phyloP scores from a whole-genome alignment of 2,329 filamentous ascomycete species.

The Podosphaera fusca region DNA sequence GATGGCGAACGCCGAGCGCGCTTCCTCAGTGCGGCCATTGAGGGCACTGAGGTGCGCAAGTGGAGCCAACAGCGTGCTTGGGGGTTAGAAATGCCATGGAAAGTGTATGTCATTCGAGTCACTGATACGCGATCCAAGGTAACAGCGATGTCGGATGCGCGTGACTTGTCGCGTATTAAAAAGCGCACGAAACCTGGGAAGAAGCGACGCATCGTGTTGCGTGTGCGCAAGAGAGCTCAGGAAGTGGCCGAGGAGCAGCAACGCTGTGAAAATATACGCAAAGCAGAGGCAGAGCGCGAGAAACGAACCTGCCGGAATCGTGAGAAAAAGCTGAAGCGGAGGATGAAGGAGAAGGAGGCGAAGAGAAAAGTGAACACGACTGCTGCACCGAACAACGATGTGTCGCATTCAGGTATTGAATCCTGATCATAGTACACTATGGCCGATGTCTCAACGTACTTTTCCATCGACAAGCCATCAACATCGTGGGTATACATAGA shows the following conservation, averaged over 20 bases:
- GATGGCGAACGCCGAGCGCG: slow-evolving; percentile 18
- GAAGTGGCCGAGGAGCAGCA: slow-evolving; percentile 17
- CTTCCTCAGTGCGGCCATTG: slow-evolving; percentile 26
- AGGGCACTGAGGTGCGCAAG: slow-evolving; percentile 25
- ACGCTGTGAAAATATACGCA: slow-evolving; percentile 21
- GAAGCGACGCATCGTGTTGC: slow-evolving; percentile 29
- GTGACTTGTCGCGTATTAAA: slow-evolving; percentile 1
- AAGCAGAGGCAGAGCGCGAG: slow-evolving; percentile 32
- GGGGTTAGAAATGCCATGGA: slow-evolving; percentile 39
- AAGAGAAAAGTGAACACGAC: slow-evolving; percentile 16
- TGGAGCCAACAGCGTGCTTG: slow-evolving; percentile 24
- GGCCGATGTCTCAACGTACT: no score
- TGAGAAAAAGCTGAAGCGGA: slow-evolving; percentile 33
- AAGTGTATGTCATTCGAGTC: slow-evolving; percentile 24
- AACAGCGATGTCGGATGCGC: neutral
- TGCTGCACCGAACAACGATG: no score
- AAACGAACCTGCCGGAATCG: slow-evolving; percentile 40
- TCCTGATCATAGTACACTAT: no score
- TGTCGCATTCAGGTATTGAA: no score
- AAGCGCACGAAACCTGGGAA: slow-evolving; percentile 26
- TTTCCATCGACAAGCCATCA: no score
- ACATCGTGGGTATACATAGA: no score
- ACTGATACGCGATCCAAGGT: neutral
- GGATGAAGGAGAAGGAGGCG: slow-evolving; percentile 31
- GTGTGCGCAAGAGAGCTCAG: slow-evolving; percentile 20